These are phyloP conservation scores for Aspergillus fijiensis DNA, from an alignment of 2,329 filamentous ascomycete genomes.

Conservation along the genomic window DNA sequence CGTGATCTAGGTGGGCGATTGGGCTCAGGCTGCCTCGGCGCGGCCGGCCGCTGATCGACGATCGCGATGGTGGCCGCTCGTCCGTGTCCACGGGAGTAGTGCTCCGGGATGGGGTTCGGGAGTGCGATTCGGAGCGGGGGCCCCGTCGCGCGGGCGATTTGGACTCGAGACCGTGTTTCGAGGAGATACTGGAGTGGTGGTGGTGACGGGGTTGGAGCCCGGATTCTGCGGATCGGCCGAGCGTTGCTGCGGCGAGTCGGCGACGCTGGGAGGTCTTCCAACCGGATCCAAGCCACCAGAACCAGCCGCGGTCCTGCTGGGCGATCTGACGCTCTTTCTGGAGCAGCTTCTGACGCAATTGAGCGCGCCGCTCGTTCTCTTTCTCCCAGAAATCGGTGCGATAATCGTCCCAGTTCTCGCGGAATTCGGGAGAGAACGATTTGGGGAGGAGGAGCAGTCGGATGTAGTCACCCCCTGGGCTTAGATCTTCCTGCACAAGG, in stretches of 20 bases:
- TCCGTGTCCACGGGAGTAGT: slow-evolving; percentile 40
- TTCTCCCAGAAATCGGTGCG: slow-evolving; percentile 94
- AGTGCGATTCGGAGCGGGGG: slow-evolving; percentile 42
- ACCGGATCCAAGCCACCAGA: slow-evolving; percentile 78
- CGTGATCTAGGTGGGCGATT: not conserved
- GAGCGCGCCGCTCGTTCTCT: slow-evolving; percentile 83
- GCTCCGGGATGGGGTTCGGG: slow-evolving; percentile 44
- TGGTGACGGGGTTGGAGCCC: slow-evolving; percentile 29
- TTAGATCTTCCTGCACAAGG: slow-evolving; percentile 80
- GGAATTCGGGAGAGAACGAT: slow-evolving; percentile 89
- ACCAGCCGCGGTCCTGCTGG: slow-evolving; percentile 67
- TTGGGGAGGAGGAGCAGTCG: slow-evolving; percentile 89
- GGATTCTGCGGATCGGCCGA: slow-evolving; percentile 28
- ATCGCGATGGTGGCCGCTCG: slow-evolving; percentile 37
- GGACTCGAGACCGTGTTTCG: slow-evolving; percentile 30
- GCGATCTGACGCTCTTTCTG: slow-evolving; percentile 67
- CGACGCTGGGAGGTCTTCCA: slow-evolving; percentile 37
- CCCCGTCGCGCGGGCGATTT: slow-evolving; percentile 31
- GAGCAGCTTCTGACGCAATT: slow-evolving; percentile 69
- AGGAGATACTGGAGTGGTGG: slow-evolving; percentile 26
- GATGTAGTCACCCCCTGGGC: slow-evolving; percentile 85
- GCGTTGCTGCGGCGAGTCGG: slow-evolving; percentile 28
- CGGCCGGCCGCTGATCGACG: slow-evolving; percentile 31
- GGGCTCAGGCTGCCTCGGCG: slow-evolving; percentile 38
- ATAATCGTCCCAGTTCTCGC: slow-evolving; percentile 96